Base-by-base conservation (phyloP, 306 rosid genomes). In the Neltuma alba region DNA sequence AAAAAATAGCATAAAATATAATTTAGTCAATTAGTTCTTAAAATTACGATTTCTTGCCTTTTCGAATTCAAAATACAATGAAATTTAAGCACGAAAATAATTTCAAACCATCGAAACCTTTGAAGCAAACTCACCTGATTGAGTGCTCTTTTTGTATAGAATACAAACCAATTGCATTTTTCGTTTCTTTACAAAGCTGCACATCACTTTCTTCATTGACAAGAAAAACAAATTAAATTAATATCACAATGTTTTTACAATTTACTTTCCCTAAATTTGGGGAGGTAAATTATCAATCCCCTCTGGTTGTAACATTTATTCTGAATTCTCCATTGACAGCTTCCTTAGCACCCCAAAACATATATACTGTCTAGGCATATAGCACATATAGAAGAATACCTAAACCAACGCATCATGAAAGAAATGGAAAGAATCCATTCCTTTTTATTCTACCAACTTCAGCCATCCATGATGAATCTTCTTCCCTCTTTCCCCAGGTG, bases 381-480 rank as follows among this genome's bases (percentile, higher is more conserved):
- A 0, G 4, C 48, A 44, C 12, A n/a, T n/a, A n/a, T n/a, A n/a
- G 31, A 25, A 25, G 64, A 57, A 57, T 4, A 9, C 64, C 25
- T 12, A 57, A 57, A 57, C 64, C 64, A 54, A 54, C 62, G 11
- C 7, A 58, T 58, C 36, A 58, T 3, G 65, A 25, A 58, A 12
- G 36, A 77, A 76, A 72, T 4, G 55, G 47, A 57, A 42, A 62
- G 63, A 69, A 71, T 34, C 50, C 58, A 10, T 15, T 23, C 40
- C 38, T 55, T 48, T 23, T 50, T 48, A 73, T 74, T n/a, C 84
- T 57, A 82, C 58, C 76, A 41, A 76, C 68, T 75, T 37, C 6
- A 50, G 50, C 78, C 31, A 64, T 33, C 52, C 57, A 3, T 63
- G 30, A 42, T 23, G 28, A 52, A 64, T 64, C 63, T 62, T 76